A percentile compares a stretch with the other conserved stretches of the same genome.
Evolutionary conservation across 1,284 basidiomycete genomes (phyloP).

Genomic region (Albatrellus sp.): DNA sequence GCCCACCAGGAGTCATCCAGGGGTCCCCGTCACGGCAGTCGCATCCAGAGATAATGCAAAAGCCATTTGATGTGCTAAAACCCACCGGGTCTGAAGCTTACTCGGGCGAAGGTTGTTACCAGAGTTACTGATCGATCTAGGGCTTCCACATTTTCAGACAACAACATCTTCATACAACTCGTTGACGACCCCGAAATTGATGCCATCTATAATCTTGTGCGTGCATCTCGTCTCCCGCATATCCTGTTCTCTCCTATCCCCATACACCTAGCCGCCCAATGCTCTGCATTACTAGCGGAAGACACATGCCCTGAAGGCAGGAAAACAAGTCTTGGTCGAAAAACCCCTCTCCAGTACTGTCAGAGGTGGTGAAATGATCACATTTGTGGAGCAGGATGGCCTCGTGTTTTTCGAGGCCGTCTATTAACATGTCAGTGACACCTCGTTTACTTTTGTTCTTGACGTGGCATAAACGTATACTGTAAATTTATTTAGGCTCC

Average conservation of each 20-base stretch:
- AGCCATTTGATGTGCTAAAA: conserved; percentile 43
- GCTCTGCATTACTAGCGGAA: conserved; percentile 69
- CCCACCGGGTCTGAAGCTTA: conserved; percentile 45
- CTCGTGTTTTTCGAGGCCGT: conserved; percentile 26
- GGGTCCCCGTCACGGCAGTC: conserved; percentile 44
- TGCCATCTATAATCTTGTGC: conserved; percentile 51
- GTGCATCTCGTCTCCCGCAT: conserved; percentile 7
- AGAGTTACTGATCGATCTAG: conserved; percentile 25
- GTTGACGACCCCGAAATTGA: conserved; percentile 50
- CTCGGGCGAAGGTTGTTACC: conserved; percentile 36
- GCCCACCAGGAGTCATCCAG: conserved; percentile 45
- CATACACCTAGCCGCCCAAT: conserved; percentile 39
- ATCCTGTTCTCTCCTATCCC: neutral
- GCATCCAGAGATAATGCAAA: conserved; percentile 44
- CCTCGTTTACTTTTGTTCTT: too few species aligned
- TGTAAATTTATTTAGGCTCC: conserved; percentile 22
- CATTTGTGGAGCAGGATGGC: conserved; percentile 18
- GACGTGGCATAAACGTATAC: neutral
- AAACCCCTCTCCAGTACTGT: conserved; percentile 52
- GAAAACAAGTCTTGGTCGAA: conserved; percentile 65
- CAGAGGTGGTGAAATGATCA: conserved; percentile 35
- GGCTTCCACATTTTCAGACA: neutral
- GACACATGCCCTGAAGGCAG: conserved; percentile 55
- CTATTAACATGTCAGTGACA: conserved; percentile 18
- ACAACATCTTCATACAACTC: conserved; percentile 26